Base-by-base conservation (phyloP, 495 filamentous ascomycete species). In the Xanthoparmelia taractica region DNA sequence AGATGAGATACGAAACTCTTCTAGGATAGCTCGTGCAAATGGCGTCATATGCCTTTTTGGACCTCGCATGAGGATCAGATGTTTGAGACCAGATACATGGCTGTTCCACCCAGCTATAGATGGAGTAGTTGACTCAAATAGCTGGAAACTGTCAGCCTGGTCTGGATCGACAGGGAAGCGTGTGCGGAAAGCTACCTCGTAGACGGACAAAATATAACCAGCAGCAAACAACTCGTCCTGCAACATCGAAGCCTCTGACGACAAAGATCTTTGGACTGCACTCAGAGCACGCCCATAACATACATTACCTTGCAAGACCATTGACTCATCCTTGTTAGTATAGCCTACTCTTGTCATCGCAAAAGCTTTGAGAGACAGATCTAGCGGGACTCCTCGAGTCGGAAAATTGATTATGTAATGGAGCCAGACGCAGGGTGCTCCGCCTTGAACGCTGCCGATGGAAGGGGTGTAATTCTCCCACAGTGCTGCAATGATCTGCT, bases 261-360 rank as follows among this genome's bases (percentile, higher is more conserved):
- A 67, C 15, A 67, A 27, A 25, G 58, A 23, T n/a, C 17, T 50
- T 34, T 61, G 40, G 10, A 67, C 8, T 17, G 37, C 23, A 54
- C 59, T 59, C n/a, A 67, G 20, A 13, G 52, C 66, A 8, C 59
- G 58, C 11, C 56, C 50, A 29, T 67, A 65, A 18, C 10, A 43
- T 5, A 33, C 12, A 2, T 45, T 58, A 6, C 62, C 62, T 48
- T 55, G 57, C 50, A 64, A 27, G n/a, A 58, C 48, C n/a, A 65
- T 27, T 5, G 50, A 37, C 2, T 58, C 40, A 23, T 65, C 58
- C 36, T 54, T 17, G 31, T 65, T 29, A 13, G 61, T 48, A 58
- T 52, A 65, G 12, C 62, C 66, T n/a, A 67, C 27, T 36, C 62
- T 48, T 8, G 58, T 67, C 61, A 65, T 57, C 13, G 66, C 66